Percentiles rank a stretch among this genome's conserved stretches.
These are phyloP conservation scores for Auricularia auricula-judae DNA, from an alignment of 768 basidiomycete genomes.

Conservation along the genomic window DNA sequence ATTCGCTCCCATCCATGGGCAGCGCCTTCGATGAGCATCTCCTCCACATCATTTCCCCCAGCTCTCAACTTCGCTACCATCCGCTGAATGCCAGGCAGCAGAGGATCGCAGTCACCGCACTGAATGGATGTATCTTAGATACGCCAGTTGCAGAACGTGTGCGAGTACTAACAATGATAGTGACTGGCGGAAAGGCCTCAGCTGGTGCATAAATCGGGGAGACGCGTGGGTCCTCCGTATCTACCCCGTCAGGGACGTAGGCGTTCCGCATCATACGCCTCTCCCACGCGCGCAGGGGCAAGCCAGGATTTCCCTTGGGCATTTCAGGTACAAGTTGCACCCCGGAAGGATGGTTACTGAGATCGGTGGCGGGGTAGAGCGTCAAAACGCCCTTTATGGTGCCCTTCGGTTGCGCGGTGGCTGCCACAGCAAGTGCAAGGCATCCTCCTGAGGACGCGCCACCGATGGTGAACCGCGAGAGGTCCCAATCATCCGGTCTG, in stretches of 20 bases:
- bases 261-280: not conserved
- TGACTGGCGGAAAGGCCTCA: not conserved
- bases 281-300: not conserved
- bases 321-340: not conserved
- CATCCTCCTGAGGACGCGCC: conserved; percentile 1
- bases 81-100: not conserved
- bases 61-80: not conserved
- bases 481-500: not conserved
- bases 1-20: conserved; percentile 1
- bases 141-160: too few relatives aligned
- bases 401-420: not conserved
- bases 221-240: conserved; percentile 3
- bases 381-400: not conserved
- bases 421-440: not conserved
- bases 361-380: not conserved
- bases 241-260: not conserved
- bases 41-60: not conserved
- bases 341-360: not conserved
- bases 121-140: not conserved
- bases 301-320: not conserved
- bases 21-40: conserved; percentile 2
- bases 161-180: not conserved
- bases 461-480: not conserved
- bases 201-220: not conserved
- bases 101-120: conserved; percentile 1